Base-by-base conservation (phyloP, 495 filamentous ascomycete species). In the Penicillium samsonianum region DNA sequence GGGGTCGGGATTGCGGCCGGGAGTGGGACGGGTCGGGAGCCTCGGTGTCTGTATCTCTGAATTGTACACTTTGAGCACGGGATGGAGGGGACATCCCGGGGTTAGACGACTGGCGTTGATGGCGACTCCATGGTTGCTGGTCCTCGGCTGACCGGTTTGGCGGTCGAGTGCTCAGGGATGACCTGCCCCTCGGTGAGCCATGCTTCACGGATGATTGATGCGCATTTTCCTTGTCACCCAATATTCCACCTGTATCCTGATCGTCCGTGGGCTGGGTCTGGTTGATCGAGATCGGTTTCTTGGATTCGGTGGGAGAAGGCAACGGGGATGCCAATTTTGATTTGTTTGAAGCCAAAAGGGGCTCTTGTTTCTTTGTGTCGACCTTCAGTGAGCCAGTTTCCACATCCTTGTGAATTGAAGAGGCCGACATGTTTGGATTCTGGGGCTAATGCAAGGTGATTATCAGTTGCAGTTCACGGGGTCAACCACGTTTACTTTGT, bases 31-130 rank as follows among this genome's bases (percentile, higher is more conserved):
- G 50, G 19, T 80, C 73, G 22, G 70, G 53, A 25, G 76, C 74
- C 52, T 76, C 74, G 22, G 60, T 71, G 33, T 81, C 71, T 12
- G 84, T 77, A 51, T 81, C 69, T 26, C 77, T 78, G 63, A 90
- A 90, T 59, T 90, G 87, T 12, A 90, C 87, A 59, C 82, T 88
- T 19, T 78, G 80, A 45, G 81, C 72, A 22, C 76, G 76, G 9
- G 80, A 77, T 1, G 78, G 73, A 25, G 75, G 78, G 19, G 73
- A 69, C n/a, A 71, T 56, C 20, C 74, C 77, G 9, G 68, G 58
- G 4, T 67, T 28, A 16, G 72, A 69, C 10, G 65, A 44, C 40
- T 67, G 72, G n/a, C 61, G 60, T 20, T 65, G 67, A 22, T 67
- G 66, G 14, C 47, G 61, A 19, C 33, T 65, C 38, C 47, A 35